Base-by-base conservation (phyloP, 1,139 yeast species). In the Magnusiomyces ingens region DNA sequence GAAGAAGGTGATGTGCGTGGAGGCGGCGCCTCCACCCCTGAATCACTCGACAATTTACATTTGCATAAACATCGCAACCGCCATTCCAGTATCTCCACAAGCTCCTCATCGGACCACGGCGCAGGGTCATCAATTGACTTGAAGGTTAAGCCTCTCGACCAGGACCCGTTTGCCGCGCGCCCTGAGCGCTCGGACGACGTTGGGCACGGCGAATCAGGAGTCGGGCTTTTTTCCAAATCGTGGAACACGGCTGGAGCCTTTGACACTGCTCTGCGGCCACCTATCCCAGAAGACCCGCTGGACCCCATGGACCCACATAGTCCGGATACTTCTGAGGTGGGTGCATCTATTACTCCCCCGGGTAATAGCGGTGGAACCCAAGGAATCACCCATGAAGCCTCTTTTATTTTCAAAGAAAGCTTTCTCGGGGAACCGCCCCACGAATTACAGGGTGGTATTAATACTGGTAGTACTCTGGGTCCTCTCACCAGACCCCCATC, bases 201-300 rank as follows among this genome's bases (percentile, higher is more conserved):
- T 21, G 32, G 26, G 10, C n/a, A 29, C 11, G 49, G 41, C 13
- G 44, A 36, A 2, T 21, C 45, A 19, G 57, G 54, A 5, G 53
- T 55, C 3, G 57, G 50, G n/a, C 45, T 54, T n/a, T 55, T 55
- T 49, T 55, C 58, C 4, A 55, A 55, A 45, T 55, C 58, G 10
- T 55, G 58, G 58, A 52, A 54, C 49, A 52, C 55, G 1, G 48
- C 52, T 11, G 58, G 56, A 12, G 45, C 50, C 8, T 52, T 55
- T 50, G 54, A 52, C n/a, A 43, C 51, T 11, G 53, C 56, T 6
- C 37, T 50, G 32, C 49, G 40, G 35, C 57, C 57, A 11, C 51
- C 54, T 12, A 21, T 21, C 10, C 52, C 40, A 18, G 57, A 54
- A 19, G 48, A 45, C 22, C 38, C 40, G 37, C 38, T 45, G 49